Base-by-base conservation (phyloP, 2,329 filamentous ascomycete genomes). In the Fonsecaea pedrosoi region DNA sequence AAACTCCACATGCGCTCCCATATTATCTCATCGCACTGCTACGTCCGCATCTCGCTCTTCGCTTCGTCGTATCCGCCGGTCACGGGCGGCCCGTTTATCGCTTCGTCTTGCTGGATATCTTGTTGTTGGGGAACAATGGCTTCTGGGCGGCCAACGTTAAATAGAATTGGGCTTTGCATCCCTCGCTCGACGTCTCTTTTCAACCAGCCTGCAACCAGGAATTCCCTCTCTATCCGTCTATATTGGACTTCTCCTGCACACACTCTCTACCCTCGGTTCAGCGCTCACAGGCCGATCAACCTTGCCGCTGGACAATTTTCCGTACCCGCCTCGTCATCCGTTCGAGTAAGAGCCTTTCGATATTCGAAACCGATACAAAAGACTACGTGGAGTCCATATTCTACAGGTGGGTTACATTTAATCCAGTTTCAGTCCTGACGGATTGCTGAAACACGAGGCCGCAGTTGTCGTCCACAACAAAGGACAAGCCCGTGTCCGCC, bases 391-490 rank as follows among this genome's bases (percentile, higher is more conserved):
- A 60, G 55, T 53, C 18, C 54, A 1, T 64, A 69, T 57, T 67
- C 68, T 35, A 69, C 68, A 53, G 68, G 68, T 69, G 60, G 54
- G 60, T 50, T 4, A 50, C 25, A 3, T 5, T 3, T 9, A 9
- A 7, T 4, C 5, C 53, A 45, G 30, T 37, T 25, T 54, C 54
- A 15, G 12, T 9, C 7, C 8, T 15, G 15, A 56, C 10, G 13
- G 48, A 8, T 4, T 5, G 62, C 60, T 68, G 35, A 66, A 56
- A 37, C 34, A 12, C 3, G 7, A n/a, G 10, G 30, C 32, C 50
- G 37, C 30, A 73, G 72, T 74, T 30, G 71, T 74, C 25, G 72
- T 74, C 25, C 71, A 74, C 53, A 69, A 67, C 54, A 64, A 62
- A 65, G 66, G 66, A 37, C 67, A 64, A 38, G 67, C 65, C 5